These are phyloP conservation scores for Colletotrichum abscissum DNA, from an alignment of 2,329 filamentous ascomycete genomes.

Conservation along the genomic window DNA sequence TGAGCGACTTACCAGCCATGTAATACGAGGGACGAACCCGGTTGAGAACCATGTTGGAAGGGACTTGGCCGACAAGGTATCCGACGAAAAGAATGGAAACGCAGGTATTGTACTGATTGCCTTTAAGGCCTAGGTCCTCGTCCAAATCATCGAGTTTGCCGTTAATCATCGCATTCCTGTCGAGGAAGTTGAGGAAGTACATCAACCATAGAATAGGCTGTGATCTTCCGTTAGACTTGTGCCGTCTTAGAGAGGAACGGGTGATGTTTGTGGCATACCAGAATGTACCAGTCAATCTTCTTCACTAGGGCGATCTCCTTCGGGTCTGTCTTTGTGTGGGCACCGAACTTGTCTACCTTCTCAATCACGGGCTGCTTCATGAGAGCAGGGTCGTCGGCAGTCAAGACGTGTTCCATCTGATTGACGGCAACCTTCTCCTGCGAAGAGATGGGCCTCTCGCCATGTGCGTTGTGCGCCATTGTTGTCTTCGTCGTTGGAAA, in stretches of 20 bases:
- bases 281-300: conserved; percentile 49
- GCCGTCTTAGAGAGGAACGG: neutral
- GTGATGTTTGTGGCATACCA: conserved; percentile 36
- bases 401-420: conserved; percentile 27
- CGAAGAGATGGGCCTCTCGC: conserved; percentile 10
- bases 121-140: conserved; percentile 41
- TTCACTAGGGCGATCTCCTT: conserved; percentile 49
- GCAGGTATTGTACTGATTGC: conserved; percentile 44
- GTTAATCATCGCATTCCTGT: conserved; percentile 45
- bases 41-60: conserved; percentile 49
- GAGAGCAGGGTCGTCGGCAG: conserved; percentile 21
- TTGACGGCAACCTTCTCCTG: conserved; percentile 31
- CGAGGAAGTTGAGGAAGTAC: conserved; percentile 42
- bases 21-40: conserved; percentile 39
- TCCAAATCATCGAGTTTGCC: conserved; percentile 43
- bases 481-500: neutral
- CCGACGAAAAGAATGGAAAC: conserved; percentile 36
- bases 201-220: conserved; percentile 38
- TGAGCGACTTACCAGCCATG: conserved; percentile 24
- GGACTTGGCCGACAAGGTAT: conserved; percentile 39
- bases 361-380: conserved; percentile 33
- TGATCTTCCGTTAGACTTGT: neutral
- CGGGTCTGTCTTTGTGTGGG: conserved; percentile 52
- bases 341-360: conserved; percentile 50
- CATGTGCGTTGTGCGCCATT: conserved; percentile 1